phyloP scores from a whole-genome alignment of 208 protist species.

The Leishmania braziliensis region DNA sequence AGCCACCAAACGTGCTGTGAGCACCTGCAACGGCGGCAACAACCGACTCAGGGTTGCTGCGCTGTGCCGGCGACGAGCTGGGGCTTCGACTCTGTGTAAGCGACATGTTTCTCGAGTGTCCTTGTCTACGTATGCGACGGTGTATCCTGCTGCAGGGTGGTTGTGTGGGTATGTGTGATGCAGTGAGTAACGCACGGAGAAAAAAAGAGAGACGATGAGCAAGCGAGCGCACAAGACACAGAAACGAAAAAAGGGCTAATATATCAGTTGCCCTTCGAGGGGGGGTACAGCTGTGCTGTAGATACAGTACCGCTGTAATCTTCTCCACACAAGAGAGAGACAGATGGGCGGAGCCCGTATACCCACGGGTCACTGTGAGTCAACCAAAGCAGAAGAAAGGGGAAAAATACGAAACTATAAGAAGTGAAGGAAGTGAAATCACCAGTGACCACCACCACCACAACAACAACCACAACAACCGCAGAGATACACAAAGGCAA shows the following conservation, averaged over 20 bases:
- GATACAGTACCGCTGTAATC: too few species aligned
- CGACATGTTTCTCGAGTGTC: constrained; percentile 7
- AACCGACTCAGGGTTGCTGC: not conserved
- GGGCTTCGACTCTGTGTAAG: not conserved
- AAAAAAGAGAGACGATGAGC: not conserved
- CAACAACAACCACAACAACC: too few species aligned
- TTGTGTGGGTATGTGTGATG: not conserved
- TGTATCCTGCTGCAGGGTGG: not conserved
- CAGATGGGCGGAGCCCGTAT: not conserved
- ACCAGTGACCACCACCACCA: too few species aligned
- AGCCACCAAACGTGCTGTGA: not conserved
- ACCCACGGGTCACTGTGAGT: too few species aligned
- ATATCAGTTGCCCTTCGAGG: too few species aligned
- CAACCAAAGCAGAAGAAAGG: too few species aligned
- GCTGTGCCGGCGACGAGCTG: constrained; percentile 11
- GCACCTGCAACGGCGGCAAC: not conserved
- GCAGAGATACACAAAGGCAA: too few species aligned
- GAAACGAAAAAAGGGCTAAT: constrained; percentile 8
- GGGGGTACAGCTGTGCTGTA: too few species aligned
- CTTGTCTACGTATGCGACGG: not conserved
- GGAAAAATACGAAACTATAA: too few species aligned
- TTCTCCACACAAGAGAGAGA: not conserved
- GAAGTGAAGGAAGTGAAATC: too few species aligned
- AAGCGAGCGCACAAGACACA: not conserved
- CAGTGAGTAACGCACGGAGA: not conserved